Base-by-base conservation (phyloP, 176 grass and related monocot genomes). In the Hordeum marinum region DNA sequence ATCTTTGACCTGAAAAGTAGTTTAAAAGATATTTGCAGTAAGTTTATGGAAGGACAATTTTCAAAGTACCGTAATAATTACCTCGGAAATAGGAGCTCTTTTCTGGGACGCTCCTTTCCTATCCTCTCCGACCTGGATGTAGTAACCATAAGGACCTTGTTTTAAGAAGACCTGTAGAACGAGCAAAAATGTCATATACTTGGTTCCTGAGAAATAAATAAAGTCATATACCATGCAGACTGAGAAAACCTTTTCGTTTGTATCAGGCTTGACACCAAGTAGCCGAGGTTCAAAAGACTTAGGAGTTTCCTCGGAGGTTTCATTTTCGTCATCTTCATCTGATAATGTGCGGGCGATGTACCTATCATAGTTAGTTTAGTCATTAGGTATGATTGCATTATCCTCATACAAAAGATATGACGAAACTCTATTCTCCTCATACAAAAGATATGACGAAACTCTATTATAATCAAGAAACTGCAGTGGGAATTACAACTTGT, bases 61-160 rank as follows among this genome's bases (percentile, higher is more conserved):
- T 58, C 5, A 67, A 83, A 82, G n/a, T 75, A 85, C 29, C 4
- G 26, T 26, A 81, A 67, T 60, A 77, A 63, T 72, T 81, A 96
- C 96, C 73, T 91, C 86, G 11, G 88, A 91, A 69, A 98, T 31
- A 87, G 96, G 65, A 83, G 83, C 87, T 75, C 96, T 92, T 95
- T 94, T 98, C 20, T 64, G 91, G 45, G 72, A 77, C 11, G 37
- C 76, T 76, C 96, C 93, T 60, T 90, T 89, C 76, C 25, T 95
- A 68, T 95, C 93, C 62, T 96, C 93, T 60, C 96, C 96, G 65
- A 98, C 83, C 71, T 98, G 96, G 59, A 98, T 63, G 72, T 98
- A 98, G 84, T 88, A 84, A 67, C 93, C 96, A 54, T 94, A 98
- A 23, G 93, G 93, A 75, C 93, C 96, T 74, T 92, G 89, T 85